Evolutionary conservation across 306 rosid genomes (phyloP), one percentile per base, ranked within the genome.

Genomic region (Delonix regia): DNA sequence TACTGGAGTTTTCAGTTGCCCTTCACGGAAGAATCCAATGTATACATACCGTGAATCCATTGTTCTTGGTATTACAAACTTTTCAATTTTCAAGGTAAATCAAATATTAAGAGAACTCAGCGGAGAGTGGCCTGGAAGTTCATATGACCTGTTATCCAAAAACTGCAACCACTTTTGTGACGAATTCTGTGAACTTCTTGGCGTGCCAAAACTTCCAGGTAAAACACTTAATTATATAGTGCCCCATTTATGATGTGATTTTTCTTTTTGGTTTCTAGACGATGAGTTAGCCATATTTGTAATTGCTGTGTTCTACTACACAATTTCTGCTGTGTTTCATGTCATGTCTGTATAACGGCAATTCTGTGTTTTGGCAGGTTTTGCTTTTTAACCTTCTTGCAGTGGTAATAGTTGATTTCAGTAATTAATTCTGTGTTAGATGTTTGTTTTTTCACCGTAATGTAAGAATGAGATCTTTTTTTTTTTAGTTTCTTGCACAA

Each of bases 161-260:
- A 96, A 96, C 85, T 96, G 99, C 89, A 96, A 96, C 79, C 99
- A 93, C 89, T 96, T 96, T 62, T 96, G 99, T 80, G 98, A 96
- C 83, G 97, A 91, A 85, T 84, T 91, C 77, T 96, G 97, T 68
- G 99, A 93, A 75, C 87, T 74, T 87, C 96, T 96, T 72, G 96
- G 71, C 65, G 99, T 93, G 47, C 91, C 89, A 73, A 96, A 89
- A 77, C 97, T 96, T 86, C 99, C 99, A 83, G 99, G 99, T 96
- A 84, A 67, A 82, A 67, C 71, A 14, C 56, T 34, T 36, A 51
- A 64, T 63, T 74, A 65, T 52, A 27, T 42, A 11, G 41, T 21
- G 34, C 51, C 72, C 33, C 27, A 71, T 44, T 21, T 55, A n/a
- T 51, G 9, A 42, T 74, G 52, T 34, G 38, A 52, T 60, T 53